Base-by-base conservation (phyloP, 345 rosid species). In the Draba incana region DNA sequence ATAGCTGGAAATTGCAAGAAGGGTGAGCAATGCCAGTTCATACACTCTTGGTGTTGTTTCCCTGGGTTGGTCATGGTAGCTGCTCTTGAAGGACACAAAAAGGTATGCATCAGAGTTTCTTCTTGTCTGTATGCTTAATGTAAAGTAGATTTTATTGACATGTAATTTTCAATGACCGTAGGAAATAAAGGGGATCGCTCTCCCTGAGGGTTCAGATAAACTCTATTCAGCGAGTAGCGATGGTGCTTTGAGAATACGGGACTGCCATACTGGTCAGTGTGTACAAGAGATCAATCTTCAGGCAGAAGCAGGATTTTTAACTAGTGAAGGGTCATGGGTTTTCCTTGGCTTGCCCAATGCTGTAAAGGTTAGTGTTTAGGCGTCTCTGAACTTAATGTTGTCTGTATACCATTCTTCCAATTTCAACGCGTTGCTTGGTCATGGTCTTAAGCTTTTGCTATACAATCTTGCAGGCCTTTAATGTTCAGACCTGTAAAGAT, bases 271-370 rank as follows among this genome's bases (percentile, higher is more conserved):
- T 74, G 92, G 92, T 64, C 79, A 70, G 41, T 76, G 84, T 65
- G 61, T 57, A 7, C 46, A 68, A 1, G 62, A 52, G 14, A 64
- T 68, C 39, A 75, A 81, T 58, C 70, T 84, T 53, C 75, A 78
- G 47, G 81, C 74, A 2, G 81, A 75, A 76, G 79, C 84, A 66
- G 86, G 87, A 8, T 83, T 77, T 51, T 53, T 86, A 50, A 77
- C 74, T 3, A 79, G 76, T 33, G 86, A 81, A 66, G 89, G 86
- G 10, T 60, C 80, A 7, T 86, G 96, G 96, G 76, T 84, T 9
- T 86, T 88, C 57, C 57, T 81, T 23, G 89, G 89, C 74, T 64
- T 88, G 72, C 84, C 75, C 9, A 78, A 83, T 62, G 66, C 59
- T 10, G 66, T 88, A 16, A 84, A 86, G 88, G 90, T 81, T 38